Base-by-base conservation (phyloP, 1,284 basidiomycete species). In the Porogramme epimiltina region DNA sequence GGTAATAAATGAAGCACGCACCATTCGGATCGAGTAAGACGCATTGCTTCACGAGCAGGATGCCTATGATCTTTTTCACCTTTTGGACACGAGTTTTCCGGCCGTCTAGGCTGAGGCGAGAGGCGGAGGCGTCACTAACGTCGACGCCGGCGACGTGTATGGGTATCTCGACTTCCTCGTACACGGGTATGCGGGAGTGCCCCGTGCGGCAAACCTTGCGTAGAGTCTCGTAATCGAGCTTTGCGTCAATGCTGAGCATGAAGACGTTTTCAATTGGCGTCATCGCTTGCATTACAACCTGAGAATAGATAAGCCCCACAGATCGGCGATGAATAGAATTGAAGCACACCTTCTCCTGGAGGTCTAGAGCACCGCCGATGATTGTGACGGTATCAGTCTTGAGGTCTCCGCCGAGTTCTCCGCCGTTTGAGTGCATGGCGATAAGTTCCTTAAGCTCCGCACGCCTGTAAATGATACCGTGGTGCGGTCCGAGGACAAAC, bases 11-110 rank as follows among this genome's bases (percentile, higher is more conserved):
- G 13, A 31, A 31, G 13, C 8, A 13, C 58, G 31, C 56, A 87
- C 87, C 89, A 68, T 91, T 90, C 2, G 94, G 93, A 68, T 96
- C 93, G 9, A 96, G 80, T 50, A 95, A 72, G 13, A 96, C 89
- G 66, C 92, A 94, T 67, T 73, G 85, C 70, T 94, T 94, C 47
- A 93, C 91, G 5, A 93, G 75, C 37, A 94, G 72, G 41, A 91
- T 87, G 2, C 91, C 91, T 33, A 93, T 70, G 52, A 93, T 91
- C 72, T 87, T 89, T 71, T 89, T 91, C 41, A 81, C 80, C 61
- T 76, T 80, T 56, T 76, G 61, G 20, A 62, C 75, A 54, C 66
- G 46, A 9, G 61, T 41, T 26, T 67, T 52, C 11, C 56, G 42
- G 22, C 58, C 56, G 48, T 58, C 56, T 2, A 58, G 49, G 36